A percentile compares a stretch with the other conserved stretches of the same genome.
Conservation (phyloP, 148 eudicot genomes). For the Rhododendron henanense region DNA sequence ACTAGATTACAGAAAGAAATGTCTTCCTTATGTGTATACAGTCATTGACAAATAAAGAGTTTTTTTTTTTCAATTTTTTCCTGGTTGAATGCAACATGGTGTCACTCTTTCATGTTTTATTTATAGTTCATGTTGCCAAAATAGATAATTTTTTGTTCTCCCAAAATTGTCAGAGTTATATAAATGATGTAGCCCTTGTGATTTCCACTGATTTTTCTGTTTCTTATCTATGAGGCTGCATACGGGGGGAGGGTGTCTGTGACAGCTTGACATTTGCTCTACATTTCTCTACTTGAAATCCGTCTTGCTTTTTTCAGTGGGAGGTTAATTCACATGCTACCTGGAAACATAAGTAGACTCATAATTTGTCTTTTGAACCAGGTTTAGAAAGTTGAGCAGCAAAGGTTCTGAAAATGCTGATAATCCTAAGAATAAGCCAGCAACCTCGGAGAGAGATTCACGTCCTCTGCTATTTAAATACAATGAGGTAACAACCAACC, state of each 20-base stretch:
- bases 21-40: not conserved
- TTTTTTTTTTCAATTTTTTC: not conserved
- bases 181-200: not conserved
- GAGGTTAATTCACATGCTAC: not conserved
- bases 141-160: not conserved
- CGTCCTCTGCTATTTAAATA: constrained; percentile 82
- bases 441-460: constrained; percentile 54
- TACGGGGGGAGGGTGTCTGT: not conserved
- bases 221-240: not conserved
- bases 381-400: constrained; percentile 57
- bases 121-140: not conserved
- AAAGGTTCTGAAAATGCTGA: constrained; percentile 37
- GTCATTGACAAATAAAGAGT: not conserved
- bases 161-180: too few species aligned
- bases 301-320: not conserved
- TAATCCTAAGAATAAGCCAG: constrained; percentile 32
- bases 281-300: not conserved
- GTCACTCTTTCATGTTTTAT: not conserved
- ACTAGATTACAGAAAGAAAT: not conserved
- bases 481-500: constrained; percentile 64
- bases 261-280: not conserved
- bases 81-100: not conserved
- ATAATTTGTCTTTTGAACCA: constrained; percentile 27
- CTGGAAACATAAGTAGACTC: not conserved
- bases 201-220: not conserved